Base-by-base conservation (phyloP, 192 early-diverging fungal species). In the Ambispora gerdemannii region DNA sequence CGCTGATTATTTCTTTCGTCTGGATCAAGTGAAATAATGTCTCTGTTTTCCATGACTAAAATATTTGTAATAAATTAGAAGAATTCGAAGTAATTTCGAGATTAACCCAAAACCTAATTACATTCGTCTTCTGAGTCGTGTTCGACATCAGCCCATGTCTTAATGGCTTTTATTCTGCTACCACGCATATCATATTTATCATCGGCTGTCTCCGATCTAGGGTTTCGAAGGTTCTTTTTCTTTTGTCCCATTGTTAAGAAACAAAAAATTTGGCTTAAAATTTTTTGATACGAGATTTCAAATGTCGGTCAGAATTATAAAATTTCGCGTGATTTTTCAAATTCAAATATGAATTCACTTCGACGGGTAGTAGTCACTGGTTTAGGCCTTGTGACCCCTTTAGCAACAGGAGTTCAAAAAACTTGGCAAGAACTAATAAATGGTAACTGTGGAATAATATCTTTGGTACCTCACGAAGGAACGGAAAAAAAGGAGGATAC, bases 321-420 rank as follows among this genome's bases (percentile, higher is more conserved):
- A n/a, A n/a, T n/a, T n/a, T n/a, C n/a, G n/a, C n/a, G n/a, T n/a
- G n/a, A n/a, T n/a, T n/a, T 43, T 43, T 43, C 38, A 43, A 43
- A 6, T 43, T 43, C 15, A 43, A 43, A 43, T 43, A 43, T 43
- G 6, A 15, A 15, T 15, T 50, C 28, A 28, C 19, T 60, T 32
- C 82, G 86, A 36, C 81, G 93, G n/a, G 96, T 98, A 1, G 96
- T 95, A 3, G 94, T 98, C 13, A 98, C 96, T 20, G 96, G 96
- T 3, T 82, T 98, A 4, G 96, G 96, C 4, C 79, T 95, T 19
- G 91, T 98, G 32, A 94, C 94, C 20, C 96, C 96, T 1, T 82
- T 98, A 17, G 94, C 90, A 51, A 85, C 86, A 1, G 92, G 92
- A 60, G 87, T 90, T 17, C 74, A 78, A 51, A 74, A 79, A 24